Percentiles rank a stretch among this genome's conserved stretches.
Evolutionary conservation across 495 filamentous ascomycete species (phyloP).

Genomic region (Hyphodiscus hymeniophilus): DNA sequence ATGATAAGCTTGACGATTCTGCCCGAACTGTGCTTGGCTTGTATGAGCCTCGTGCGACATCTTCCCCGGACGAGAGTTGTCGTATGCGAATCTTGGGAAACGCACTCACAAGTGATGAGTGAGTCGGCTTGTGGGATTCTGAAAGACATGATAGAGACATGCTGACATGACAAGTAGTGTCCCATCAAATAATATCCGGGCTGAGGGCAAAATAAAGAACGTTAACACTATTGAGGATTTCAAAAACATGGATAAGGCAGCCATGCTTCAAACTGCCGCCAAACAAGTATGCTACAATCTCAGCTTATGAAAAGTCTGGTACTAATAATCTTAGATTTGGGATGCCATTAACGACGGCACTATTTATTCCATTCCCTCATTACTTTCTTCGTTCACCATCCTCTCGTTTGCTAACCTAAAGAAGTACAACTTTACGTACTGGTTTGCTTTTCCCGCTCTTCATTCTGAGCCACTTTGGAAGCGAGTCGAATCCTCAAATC

Average conservation of each 20-base stretch:
- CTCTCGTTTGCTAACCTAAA: constrained; percentile 96
- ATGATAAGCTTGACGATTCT: constrained; percentile 92
- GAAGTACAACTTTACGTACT: constrained; percentile 89
- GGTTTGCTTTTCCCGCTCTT: constrained; percentile 90
- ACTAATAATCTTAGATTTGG: constrained; percentile 62
- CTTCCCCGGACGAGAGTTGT: constrained; percentile 60
- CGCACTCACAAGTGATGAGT: constrained; percentile 78
- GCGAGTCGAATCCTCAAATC: constrained; percentile 26
- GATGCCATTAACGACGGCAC: constrained; percentile 93
- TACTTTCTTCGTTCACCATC: constrained; percentile 78
- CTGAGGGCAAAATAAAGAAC: constrained; percentile 91
- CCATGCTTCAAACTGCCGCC: constrained; percentile 64
- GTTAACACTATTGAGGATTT: constrained; percentile 95
- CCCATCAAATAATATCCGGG: constrained; percentile 63
- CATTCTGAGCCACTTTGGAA: constrained; percentile 83
- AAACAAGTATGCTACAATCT: constrained; percentile 50
- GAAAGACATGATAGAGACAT: constrained; percentile 2
- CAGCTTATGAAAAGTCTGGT: neutral
- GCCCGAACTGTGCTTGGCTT: constrained; percentile 78
- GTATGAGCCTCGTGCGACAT: constrained; percentile 71
- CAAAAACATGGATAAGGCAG: constrained; percentile 60
- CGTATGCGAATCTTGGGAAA: constrained; percentile 84
- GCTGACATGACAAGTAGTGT: constrained; percentile 42
- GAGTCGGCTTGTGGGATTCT: constrained; percentile 25
- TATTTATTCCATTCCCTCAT: constrained; percentile 86